Evolutionary conservation across 345 rosid genomes (phyloP), one percentile per base, ranked within the genome.

Genomic region (Rhodamnia rubescens): DNA sequence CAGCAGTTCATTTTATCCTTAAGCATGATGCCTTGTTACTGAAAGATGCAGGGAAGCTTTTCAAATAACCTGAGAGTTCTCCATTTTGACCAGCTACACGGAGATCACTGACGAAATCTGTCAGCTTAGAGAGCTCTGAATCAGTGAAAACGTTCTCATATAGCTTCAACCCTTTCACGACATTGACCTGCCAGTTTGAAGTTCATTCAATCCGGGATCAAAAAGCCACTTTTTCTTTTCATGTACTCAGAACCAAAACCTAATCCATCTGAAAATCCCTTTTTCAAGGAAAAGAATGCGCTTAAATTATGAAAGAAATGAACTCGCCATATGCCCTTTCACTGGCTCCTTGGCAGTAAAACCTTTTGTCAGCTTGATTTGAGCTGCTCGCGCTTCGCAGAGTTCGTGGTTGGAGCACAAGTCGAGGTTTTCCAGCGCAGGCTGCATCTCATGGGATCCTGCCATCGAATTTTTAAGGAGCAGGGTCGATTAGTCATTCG

Each of bases 311-410:
- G 50, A 86, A 87, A 88, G 74, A 83, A 83, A 53, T 83, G 90
- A 90, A 93, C 99, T 96, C 92, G 92, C 99, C 99, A 91, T 93
- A 83, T 93, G 99, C 88, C 99, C 99, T 92, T 93, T 90, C 88
- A 97, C 98, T 29, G 94, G 97, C 91, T 97, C 99, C 94, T 94
- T 97, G 88, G 98, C 98, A 16, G 94, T 81, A 88, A 96, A 96
- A 84, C 99, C 97, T 90, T 95, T 97, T 5, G 97, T 93, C 89
- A 93, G 89, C 88, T 93, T 94, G 87, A 96, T 85, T 87, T 91
- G 95, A 56, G 92, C 85, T 18, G 92, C 85, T 11, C 99, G 92
- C 1, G 90, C 83, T 52, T 87, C 88, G 82, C 99, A 96, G 13
- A 94, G 92, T 86, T 93, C 95, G 87, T 96, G 98, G 87, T 93